phyloP scores from a whole-genome alignment of 495 filamentous ascomycete species.

The Neurospora sp. region DNA sequence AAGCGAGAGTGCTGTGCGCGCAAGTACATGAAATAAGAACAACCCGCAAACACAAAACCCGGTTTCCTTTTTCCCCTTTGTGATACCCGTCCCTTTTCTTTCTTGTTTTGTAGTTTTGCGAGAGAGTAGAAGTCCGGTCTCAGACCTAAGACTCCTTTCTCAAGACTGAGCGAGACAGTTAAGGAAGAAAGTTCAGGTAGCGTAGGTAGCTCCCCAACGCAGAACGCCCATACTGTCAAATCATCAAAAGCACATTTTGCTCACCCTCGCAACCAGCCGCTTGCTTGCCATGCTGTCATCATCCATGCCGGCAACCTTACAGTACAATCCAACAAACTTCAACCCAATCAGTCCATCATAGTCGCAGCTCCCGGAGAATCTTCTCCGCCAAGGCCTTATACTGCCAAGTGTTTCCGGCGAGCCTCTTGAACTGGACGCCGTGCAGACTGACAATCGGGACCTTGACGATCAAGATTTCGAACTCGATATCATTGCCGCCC shows the following conservation, averaged over 20 bases:
- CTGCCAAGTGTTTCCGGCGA: conserved; percentile 92
- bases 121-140: not conserved
- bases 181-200: not conserved
- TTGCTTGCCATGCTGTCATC: not conserved
- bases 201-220: not conserved
- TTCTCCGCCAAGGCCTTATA: conserved; percentile 97
- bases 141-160: not conserved
- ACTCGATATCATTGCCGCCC: conserved; percentile 58
- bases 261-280: not conserved
- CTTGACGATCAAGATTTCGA: conserved; percentile 97
- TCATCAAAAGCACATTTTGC: not conserved
- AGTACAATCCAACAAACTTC: not conserved
- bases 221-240: not conserved
- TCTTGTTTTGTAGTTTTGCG: not conserved
- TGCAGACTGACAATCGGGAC: conserved; percentile 88
- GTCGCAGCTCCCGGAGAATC: conserved; percentile 77
- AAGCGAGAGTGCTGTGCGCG: not conserved
- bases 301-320: not conserved
- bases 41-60: not conserved
- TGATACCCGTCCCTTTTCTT: not conserved
- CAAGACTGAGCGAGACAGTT: not conserved
- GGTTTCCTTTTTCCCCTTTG: not conserved
- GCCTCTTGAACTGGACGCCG: conserved; percentile 97
- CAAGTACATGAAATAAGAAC: not conserved
- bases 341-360: conserved; percentile 34